phyloP scores from a whole-genome alignment of 2,329 filamentous ascomycete genomes.

The Fusarium penzigii region DNA sequence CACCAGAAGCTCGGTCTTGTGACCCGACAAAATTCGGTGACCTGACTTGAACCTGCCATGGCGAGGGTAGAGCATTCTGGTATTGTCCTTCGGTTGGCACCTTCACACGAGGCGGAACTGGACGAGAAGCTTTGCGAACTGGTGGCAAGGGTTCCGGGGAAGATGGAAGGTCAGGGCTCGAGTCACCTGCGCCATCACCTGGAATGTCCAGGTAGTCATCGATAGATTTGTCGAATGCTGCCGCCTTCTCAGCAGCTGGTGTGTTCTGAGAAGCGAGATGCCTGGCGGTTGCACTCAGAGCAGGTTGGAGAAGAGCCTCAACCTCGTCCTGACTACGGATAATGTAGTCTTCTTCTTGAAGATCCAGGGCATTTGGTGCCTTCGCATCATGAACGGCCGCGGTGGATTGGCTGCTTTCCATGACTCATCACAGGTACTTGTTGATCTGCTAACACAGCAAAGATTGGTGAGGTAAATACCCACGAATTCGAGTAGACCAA shows the following conservation, averaged over 20 bases:
- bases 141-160: constrained; percentile 17
- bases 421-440: constrained; percentile 5
- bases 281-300: constrained; percentile 58
- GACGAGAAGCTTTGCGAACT: constrained; percentile 6
- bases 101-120: constrained; percentile 3
- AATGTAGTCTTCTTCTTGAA: constrained; percentile 23
- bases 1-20: constrained; percentile 28
- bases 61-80: constrained; percentile 27
- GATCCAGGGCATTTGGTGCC: constrained; percentile 10
- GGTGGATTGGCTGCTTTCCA: constrained; percentile 10
- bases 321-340: constrained; percentile 54
- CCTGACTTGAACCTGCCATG: constrained; percentile 31
- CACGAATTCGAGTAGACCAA: background rate
- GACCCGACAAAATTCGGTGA: constrained; percentile 18
- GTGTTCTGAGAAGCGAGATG: constrained; percentile 56
- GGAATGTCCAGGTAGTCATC: constrained; percentile 29
- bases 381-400: constrained; percentile 6
- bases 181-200: constrained; percentile 23
- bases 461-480: background rate
- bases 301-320: constrained; percentile 60
- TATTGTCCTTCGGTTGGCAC: constrained; percentile 4
- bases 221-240: constrained; percentile 49
- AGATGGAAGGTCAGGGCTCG: constrained; percentile 23
- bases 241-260: constrained; percentile 58
- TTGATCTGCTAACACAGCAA: background rate